These are phyloP conservation scores for Cornus kousa DNA, from an alignment of 148 eudicot genomes.

Conservation along the genomic window DNA sequence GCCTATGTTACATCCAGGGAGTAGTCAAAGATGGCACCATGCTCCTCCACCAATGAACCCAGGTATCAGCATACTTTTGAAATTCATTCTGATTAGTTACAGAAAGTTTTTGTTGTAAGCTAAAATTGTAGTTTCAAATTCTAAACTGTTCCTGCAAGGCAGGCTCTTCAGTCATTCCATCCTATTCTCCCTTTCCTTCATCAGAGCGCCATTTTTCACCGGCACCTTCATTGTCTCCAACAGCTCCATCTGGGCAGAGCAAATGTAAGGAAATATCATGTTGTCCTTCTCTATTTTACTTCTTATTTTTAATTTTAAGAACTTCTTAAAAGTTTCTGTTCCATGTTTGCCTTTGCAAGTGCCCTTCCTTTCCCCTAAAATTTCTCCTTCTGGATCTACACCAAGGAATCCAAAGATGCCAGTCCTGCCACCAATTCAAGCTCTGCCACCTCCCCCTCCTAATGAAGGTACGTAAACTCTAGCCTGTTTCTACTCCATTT, in stretches of 20 bases:
- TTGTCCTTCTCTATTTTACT: too few relatives aligned
- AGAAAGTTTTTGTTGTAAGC: background rate
- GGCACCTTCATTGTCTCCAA: background rate
- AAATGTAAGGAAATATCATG: background rate
- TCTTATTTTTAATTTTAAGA: background rate
- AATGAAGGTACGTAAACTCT: conserved; percentile 43
- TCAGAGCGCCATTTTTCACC: background rate
- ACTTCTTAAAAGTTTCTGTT: background rate
- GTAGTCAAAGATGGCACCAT: background rate
- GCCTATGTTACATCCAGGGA: background rate
- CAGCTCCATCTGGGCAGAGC: background rate
- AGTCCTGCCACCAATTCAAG: conserved; percentile 37
- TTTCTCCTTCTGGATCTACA: conserved; percentile 51
- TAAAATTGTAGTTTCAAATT: too few relatives aligned
- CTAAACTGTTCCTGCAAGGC: background rate
- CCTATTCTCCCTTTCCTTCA: background rate
- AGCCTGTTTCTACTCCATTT: background rate
- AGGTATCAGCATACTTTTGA: background rate
- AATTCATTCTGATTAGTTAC: background rate
- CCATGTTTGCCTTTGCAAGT: conserved; percentile 29
- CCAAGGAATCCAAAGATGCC: conserved; percentile 41
- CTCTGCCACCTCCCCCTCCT: conserved; percentile 86
- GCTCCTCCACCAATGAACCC: background rate
- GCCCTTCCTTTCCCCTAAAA: conserved; percentile 51
- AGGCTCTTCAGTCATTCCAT: background rate